phyloP scores from a whole-genome alignment of 768 basidiomycete species.

The Pulveroboletus sp. region DNA sequence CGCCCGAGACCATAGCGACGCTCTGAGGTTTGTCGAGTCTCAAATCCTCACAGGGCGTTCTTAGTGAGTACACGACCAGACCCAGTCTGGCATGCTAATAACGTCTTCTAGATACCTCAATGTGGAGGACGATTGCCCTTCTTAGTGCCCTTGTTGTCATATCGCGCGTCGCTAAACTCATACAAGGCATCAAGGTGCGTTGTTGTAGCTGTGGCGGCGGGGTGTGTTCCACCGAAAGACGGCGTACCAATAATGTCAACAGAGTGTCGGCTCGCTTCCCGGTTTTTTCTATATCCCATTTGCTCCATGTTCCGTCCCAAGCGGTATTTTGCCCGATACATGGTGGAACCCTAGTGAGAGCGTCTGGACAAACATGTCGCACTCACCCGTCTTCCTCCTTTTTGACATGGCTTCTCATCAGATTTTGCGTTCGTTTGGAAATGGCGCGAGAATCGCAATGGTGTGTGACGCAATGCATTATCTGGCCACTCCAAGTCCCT shows the following conservation, averaged over 20 bases:
- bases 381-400: neutral
- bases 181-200: slow-evolving; percentile 12
- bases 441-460: slow-evolving; percentile 14
- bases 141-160: slow-evolving; percentile 5
- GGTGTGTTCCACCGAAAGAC: neutral
- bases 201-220: neutral
- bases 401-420: neutral
- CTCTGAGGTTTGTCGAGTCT: neutral
- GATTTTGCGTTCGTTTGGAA: slow-evolving; percentile 15
- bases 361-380: neutral
- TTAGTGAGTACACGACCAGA: neutral
- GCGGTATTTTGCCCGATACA: slow-evolving; percentile 1
- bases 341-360: slow-evolving; percentile 20
- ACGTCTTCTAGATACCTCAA: neutral
- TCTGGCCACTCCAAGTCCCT: neutral
- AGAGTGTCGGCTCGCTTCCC: slow-evolving; percentile 10
- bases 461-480: neutral
- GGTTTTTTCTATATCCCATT: slow-evolving; percentile 13
- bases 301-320: slow-evolving; percentile 3
- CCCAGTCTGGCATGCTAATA: neutral
- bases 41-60: neutral
- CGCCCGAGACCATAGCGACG: neutral
- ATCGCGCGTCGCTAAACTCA: slow-evolving; percentile 16
- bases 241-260: neutral
- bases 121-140: neutral